A percentile compares a stretch with the other conserved stretches of the same genome.
Conservation (phyloP, 345 rosid species). For the Nasturtium officinale region DNA sequence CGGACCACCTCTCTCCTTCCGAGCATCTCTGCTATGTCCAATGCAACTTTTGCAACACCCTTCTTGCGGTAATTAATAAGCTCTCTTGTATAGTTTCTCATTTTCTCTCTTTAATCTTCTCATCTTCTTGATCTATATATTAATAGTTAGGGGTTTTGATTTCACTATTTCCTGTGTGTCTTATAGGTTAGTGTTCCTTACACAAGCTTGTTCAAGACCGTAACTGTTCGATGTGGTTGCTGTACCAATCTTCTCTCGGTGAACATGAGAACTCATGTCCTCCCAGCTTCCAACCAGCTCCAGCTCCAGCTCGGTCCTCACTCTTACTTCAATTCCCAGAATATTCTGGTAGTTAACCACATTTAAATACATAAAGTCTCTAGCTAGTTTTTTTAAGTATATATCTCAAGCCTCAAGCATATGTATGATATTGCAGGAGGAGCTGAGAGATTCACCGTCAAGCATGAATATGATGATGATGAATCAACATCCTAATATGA, state of each 20-base stretch:
- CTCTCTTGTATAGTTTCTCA: not conserved
- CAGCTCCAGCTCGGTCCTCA: conserved; percentile 69
- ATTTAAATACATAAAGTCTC: not conserved
- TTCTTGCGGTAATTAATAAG: conserved; percentile 69
- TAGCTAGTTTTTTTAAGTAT: not conserved
- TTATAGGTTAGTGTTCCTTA: conserved; percentile 91
- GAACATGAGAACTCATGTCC: conserved; percentile 66
- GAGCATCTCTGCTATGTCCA: conserved; percentile 99
- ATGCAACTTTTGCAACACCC: conserved; percentile 90
- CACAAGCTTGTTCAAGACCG: conserved; percentile 95
- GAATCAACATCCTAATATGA: conserved; percentile 65
- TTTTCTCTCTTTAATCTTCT: conserved; percentile 4
- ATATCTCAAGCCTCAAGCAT: not conserved
- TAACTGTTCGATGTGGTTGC: conserved; percentile 95
- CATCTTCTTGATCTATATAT: conserved; percentile 4
- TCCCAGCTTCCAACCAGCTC: conserved; percentile 77
- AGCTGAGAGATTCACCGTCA: conserved; percentile 67
- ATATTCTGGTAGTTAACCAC: conserved; percentile 57
- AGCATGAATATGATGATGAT: conserved; percentile 68
- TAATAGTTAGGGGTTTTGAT: not conserved
- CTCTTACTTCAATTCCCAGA: conserved; percentile 73
- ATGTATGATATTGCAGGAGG: conserved; percentile 59
- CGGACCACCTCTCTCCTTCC: conserved; percentile 90
- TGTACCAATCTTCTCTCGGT: conserved; percentile 89
- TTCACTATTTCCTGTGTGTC: conserved; percentile 1